phyloP scores from a whole-genome alignment of 345 rosid genomes.

The Psidium friedrichsthalianum region DNA sequence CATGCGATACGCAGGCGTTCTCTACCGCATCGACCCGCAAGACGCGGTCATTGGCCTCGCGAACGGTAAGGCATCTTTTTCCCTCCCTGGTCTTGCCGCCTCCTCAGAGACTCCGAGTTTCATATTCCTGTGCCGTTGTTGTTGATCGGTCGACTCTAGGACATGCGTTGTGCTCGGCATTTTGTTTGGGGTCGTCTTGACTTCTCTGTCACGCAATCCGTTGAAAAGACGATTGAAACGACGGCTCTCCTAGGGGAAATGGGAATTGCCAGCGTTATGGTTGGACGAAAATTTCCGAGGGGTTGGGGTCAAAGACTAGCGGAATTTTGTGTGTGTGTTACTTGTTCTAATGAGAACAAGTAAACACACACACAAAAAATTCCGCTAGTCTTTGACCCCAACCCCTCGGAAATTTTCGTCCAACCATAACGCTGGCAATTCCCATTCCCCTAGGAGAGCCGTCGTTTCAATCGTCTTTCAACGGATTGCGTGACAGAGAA shows the following conservation, averaged over 20 bases:
- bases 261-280: background rate
- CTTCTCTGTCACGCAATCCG: background rate
- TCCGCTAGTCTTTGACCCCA: background rate
- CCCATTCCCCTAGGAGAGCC: background rate
- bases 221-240: background rate
- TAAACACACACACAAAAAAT: background rate
- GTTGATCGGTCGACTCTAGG: background rate
- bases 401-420: background rate
- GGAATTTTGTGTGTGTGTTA: background rate
- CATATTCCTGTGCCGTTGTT: background rate
- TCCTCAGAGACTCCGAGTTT: background rate
- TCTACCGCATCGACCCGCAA: conserved; percentile 27
- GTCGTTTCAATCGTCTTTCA: background rate
- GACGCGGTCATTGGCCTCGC: conserved; percentile 29
- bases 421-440: background rate
- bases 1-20: conserved; percentile 42
- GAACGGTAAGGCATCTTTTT: conserved; percentile 13
- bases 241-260: background rate
- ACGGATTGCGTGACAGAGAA: background rate
- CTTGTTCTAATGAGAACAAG: accelerated
- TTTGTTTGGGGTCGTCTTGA: background rate
- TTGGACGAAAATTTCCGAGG: background rate
- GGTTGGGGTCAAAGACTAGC: background rate
- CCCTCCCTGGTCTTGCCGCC: background rate
- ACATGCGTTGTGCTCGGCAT: background rate